phyloP scores from a whole-genome alignment of 805 yeast species.

The Cephaloascus fragrans region DNA sequence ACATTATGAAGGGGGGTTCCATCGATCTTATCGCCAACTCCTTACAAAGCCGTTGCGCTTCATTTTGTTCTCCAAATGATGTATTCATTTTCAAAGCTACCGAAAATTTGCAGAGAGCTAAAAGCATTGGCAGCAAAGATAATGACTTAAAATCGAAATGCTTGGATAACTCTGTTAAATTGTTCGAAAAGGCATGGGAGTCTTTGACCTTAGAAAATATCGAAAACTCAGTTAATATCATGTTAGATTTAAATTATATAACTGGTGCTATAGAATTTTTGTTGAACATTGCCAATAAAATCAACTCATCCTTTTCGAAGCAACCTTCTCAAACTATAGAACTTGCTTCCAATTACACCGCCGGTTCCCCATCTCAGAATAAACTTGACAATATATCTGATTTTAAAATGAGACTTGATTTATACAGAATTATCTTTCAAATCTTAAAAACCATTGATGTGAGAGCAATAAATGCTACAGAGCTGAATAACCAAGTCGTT shows the following conservation, averaged over 20 bases:
- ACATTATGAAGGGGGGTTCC: constrained; percentile 84
- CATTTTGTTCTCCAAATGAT: constrained; percentile 90
- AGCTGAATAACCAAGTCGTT: neutral
- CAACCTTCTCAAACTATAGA: neutral
- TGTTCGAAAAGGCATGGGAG: constrained; percentile 74
- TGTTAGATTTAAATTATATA: constrained; percentile 68
- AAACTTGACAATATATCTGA: constrained; percentile 45
- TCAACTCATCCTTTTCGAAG: constrained; percentile 25
- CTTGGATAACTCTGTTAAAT: constrained; percentile 61
- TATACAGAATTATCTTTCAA: constrained; percentile 69
- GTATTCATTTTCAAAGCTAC: constrained; percentile 90
- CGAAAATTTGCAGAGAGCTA: constrained; percentile 84
- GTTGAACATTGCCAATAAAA: constrained; percentile 61
- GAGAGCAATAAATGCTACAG: constrained; percentile 33
- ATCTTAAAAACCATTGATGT: constrained; percentile 66
- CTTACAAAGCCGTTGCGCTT: constrained; percentile 86
- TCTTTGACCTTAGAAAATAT: constrained; percentile 70
- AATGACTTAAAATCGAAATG: constrained; percentile 57
- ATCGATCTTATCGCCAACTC: constrained; percentile 84
- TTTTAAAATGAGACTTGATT: constrained; percentile 43
- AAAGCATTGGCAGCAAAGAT: constrained; percentile 62
- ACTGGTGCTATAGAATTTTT: constrained; percentile 82
- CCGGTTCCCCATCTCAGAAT: constrained; percentile 22
- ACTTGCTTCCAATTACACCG: neutral
- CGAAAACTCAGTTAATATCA: constrained; percentile 69